Evolutionary conservation across 2,329 filamentous ascomycete genomes (phyloP).

Genomic region (Penicillium italicum): DNA sequence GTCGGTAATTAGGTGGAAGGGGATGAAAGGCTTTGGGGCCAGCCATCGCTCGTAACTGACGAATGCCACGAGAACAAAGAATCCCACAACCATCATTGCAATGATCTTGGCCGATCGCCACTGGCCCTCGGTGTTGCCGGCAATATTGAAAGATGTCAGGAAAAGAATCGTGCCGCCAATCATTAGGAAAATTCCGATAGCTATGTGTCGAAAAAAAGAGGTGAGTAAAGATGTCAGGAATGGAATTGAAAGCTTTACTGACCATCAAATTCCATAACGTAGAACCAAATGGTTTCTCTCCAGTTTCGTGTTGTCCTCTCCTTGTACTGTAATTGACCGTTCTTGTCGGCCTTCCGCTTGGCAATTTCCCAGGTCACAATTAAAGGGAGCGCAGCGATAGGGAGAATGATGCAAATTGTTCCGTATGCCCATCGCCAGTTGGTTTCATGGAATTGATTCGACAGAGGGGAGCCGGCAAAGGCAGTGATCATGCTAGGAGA

Average conservation of each 20-base stretch:
- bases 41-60: slow-evolving; percentile 52
- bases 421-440: slow-evolving; percentile 64
- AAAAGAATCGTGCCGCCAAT: slow-evolving; percentile 59
- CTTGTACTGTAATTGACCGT: slow-evolving; percentile 48
- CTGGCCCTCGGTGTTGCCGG: slow-evolving; percentile 33
- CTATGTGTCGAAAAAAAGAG: slow-evolving; percentile 5
- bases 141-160: slow-evolving; percentile 42
- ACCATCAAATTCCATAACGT: slow-evolving; percentile 60
- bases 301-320: slow-evolving; percentile 44
- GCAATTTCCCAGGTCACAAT: slow-evolving; percentile 53
- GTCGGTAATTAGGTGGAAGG: slow-evolving; percentile 37
- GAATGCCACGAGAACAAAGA: slow-evolving; percentile 52
- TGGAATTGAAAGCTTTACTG: slow-evolving; percentile 7
- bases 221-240: neutral
- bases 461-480: slow-evolving; percentile 54
- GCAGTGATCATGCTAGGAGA: slow-evolving; percentile 62
- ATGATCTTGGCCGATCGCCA: slow-evolving; percentile 49
- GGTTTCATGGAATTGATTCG: slow-evolving; percentile 50
- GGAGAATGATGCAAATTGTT: slow-evolving; percentile 58
- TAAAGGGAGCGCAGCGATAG: slow-evolving; percentile 55
- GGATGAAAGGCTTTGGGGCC: slow-evolving; percentile 48
- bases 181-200: slow-evolving; percentile 59
- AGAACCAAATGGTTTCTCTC: slow-evolving; percentile 49
- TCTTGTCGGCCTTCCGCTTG: slow-evolving; percentile 53
- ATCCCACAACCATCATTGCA: slow-evolving; percentile 52